Percentiles rank a stretch among this genome's conserved stretches.
Evolutionary conservation across 2,329 filamentous ascomycete species (phyloP).

Genomic region (Colletotrichum sp.): DNA sequence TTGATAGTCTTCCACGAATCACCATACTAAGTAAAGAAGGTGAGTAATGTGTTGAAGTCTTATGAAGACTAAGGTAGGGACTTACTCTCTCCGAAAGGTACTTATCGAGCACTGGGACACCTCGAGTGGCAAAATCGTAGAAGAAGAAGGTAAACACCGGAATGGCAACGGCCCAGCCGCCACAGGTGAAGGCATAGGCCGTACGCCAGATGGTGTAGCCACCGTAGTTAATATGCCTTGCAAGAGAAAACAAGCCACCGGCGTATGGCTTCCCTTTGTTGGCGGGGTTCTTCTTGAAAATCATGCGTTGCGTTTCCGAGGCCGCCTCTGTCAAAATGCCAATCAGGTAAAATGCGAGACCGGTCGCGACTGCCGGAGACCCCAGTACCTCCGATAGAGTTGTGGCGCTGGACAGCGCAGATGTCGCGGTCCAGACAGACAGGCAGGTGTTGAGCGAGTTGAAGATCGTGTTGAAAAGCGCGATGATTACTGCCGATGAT

Average conservation of each 20-base stretch:
- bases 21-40: background rate
- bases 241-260: background rate
- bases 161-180: background rate
- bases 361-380: background rate
- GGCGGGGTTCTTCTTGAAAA: background rate
- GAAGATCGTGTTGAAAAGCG: background rate
- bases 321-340: background rate
- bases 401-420: background rate
- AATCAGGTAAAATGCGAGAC: background rate
- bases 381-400: background rate
- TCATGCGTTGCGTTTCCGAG: background rate
- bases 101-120: background rate
- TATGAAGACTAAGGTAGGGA: background rate
- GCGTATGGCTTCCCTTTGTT: background rate
- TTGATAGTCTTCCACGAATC: background rate
- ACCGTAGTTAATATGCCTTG: conserved; percentile 1
- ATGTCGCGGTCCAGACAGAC: background rate
- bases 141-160: background rate
- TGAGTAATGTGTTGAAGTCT: background rate
- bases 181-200: background rate
- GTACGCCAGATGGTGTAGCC: background rate
- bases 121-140: background rate
- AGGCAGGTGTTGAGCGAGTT: background rate
- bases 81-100: background rate
- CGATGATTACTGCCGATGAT: background rate